Percentiles rank a stretch among this genome's conserved stretches.
Conservation (phyloP, 164 flowering plant species). For the Stephania japonica region DNA sequence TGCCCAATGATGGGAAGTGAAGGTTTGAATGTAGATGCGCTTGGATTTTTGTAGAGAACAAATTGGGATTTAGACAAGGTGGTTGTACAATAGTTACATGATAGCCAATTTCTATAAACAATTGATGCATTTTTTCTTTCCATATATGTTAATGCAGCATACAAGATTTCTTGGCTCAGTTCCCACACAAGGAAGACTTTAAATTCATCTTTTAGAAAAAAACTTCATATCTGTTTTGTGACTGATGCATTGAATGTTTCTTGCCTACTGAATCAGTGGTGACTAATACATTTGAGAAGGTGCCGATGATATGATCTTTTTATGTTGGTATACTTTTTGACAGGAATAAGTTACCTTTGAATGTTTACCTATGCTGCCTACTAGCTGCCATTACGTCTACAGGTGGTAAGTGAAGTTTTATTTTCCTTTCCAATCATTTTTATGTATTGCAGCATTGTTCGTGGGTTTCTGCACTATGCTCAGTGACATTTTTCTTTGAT, state of each 20-base stretch:
- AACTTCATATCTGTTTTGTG: not conserved
- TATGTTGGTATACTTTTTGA: not conserved
- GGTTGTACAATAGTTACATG: slow-evolving; percentile 7
- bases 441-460: not conserved
- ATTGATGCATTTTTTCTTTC: slow-evolving; percentile 6
- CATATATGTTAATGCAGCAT: slow-evolving; percentile 12
- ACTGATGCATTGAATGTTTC: not conserved
- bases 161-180: slow-evolving; percentile 5
- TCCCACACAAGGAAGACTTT: not conserved
- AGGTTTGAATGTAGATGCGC: slow-evolving; percentile 42
- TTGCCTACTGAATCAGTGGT: not conserved
- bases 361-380: not conserved
- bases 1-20: slow-evolving; percentile 56
- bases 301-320: not conserved
- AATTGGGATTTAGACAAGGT: slow-evolving; percentile 6
- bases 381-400: not conserved
- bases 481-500: not conserved
- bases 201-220: not conserved
- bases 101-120: slow-evolving; percentile 18
- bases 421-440: too few species aligned
- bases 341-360: not conserved
- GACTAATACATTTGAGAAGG: not conserved
- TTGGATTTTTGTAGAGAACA: slow-evolving; percentile 44
- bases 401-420: not conserved
- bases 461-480: not conserved